Conservation (phyloP, 208 protist species). For the Wallacemonas collosoma region DNA sequence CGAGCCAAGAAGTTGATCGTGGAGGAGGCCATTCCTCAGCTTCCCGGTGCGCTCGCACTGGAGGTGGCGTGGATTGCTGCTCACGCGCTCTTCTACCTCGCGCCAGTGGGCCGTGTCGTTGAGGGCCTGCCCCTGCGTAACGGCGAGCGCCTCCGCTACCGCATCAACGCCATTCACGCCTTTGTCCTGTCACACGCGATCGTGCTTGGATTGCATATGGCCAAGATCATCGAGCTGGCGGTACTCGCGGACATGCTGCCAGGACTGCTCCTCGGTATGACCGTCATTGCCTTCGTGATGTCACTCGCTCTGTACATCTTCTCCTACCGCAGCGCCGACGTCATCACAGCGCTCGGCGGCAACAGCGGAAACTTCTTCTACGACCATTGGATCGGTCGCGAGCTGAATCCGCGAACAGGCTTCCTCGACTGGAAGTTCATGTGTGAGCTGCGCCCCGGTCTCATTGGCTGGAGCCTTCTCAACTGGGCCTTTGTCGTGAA, state of each 20-base stretch:
- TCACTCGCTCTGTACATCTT: constrained; percentile 62
- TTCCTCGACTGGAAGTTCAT: constrained; percentile 97
- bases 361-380: constrained; percentile 91
- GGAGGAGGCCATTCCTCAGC: constrained; percentile 29
- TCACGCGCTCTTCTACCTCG: constrained; percentile 72
- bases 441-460: constrained; percentile 94
- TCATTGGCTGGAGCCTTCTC: constrained; percentile 95
- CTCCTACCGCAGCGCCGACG: constrained; percentile 61
- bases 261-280: constrained; percentile 71
- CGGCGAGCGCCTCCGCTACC: constrained; percentile 68
- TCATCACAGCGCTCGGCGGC: constrained; percentile 74
- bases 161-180: constrained; percentile 84
- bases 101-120: constrained; percentile 68
- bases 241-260: constrained; percentile 60
- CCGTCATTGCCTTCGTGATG: constrained; percentile 70
- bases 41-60: constrained; percentile 54
- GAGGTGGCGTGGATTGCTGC: constrained; percentile 66
- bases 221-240: constrained; percentile 44
- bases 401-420: constrained; percentile 94
- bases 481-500: constrained; percentile 91
- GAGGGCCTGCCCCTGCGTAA: constrained; percentile 60
- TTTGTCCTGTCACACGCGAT: constrained; percentile 63
- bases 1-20: constrained; percentile 31
- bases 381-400: constrained; percentile 96
- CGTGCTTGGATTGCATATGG: constrained; percentile 48